phyloP scores from a whole-genome alignment of 257 asterid genomes.

The Nicotiana noctiflora region DNA sequence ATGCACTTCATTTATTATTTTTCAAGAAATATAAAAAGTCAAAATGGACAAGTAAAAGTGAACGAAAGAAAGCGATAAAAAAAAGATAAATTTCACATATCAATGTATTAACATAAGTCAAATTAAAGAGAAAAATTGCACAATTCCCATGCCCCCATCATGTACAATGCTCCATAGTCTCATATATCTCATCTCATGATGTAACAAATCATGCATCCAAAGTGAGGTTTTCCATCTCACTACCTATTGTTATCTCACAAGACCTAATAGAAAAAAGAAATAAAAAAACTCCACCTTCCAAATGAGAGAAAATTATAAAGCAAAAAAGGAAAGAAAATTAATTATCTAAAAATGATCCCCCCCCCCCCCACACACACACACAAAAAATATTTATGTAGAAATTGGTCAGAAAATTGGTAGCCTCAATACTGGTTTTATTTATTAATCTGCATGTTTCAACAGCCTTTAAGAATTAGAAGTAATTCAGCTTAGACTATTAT shows the following conservation, averaged over 20 bases:
- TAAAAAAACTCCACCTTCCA: background rate
- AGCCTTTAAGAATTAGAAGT: background rate
- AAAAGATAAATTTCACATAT: background rate
- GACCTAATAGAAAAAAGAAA: background rate
- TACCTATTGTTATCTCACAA: background rate
- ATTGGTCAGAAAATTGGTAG: too few species aligned
- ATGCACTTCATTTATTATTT: too few species aligned
- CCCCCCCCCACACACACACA: too few species aligned
- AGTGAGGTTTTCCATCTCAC: background rate
- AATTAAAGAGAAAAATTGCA: conserved; percentile 28
- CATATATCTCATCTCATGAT: background rate
- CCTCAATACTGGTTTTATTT: background rate
- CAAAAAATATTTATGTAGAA: too few species aligned
- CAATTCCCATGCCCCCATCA: conserved; percentile 28
- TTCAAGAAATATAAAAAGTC: too few species aligned
- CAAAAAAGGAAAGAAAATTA: background rate
- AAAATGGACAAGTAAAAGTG: too few species aligned
- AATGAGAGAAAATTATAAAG: conserved; percentile 3
- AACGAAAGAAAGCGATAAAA: background rate
- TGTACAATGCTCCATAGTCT: conserved; percentile 19
- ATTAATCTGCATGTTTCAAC: background rate
- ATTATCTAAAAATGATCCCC: background rate
- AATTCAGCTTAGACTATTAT: background rate
- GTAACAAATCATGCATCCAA: background rate
- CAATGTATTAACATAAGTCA: conserved; percentile 10